Evolutionary conservation across 345 rosid species (phyloP), one percentile per base, ranked within the genome.

Genomic region (Barbarea vulgaris): DNA sequence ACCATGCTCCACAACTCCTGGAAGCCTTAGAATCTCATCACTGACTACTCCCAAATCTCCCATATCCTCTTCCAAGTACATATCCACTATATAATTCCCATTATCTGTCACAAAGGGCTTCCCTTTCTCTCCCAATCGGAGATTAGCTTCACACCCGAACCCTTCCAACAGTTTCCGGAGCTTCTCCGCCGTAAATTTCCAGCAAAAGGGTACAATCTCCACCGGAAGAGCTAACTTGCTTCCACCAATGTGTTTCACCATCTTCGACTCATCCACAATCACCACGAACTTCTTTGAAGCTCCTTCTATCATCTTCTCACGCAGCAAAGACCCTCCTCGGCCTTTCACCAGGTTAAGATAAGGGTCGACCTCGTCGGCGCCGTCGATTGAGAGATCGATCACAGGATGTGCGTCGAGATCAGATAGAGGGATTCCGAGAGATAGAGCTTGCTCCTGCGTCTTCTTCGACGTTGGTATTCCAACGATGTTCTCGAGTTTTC

Each of bases 241-340:
- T 0, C 87, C 97, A 0, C 99, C 99, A 21, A 95, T 54, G 64
- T 83, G 79, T 55, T 79, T 56, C 34, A 89, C 97, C 67, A 87
- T 41, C 75, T 95, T 82, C 4, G 89, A 80, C 73, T 88, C 96
- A 30, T 91, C 96, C 0, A 91, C 93, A 2, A 91, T 87, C 18
- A 89, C 95, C 3, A 95, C 69, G 30, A 95, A 95, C 76, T 85
- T 88, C 79, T 86, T 84, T 2, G 90, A 83, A 17, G 86, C 97
- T 53, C 93, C 87, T 70, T 92, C 97, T 44, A 95, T 86, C 97
- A 95, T 95, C 76, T 95, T 95, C 84, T 95, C 99, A 27, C 99
- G 72, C 1, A 95, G 81, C 42, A 95, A 74, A 1, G 99, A 92
- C 74, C 97, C 99, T 18, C 99, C 99, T 17, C 97, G 81, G 4